Conservation (phyloP, 371 early-diverging fungal genomes). For the Lichtheimia ramosa region DNA sequence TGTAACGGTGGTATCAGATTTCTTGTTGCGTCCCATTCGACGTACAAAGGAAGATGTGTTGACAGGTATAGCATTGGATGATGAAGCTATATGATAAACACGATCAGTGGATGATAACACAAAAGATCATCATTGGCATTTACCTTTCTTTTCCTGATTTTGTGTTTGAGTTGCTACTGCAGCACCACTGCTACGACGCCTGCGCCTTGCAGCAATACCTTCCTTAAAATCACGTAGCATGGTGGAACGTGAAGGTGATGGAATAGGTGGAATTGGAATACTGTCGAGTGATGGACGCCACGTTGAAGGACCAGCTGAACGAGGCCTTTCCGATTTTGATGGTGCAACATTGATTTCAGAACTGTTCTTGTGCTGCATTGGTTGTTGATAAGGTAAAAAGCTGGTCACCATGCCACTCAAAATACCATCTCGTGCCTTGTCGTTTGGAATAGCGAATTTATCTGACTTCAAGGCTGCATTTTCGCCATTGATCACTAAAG, state of each 20-base stretch:
- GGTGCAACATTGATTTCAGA: not conserved
- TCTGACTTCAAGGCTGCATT: constrained; percentile 77
- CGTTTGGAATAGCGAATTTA: constrained; percentile 51
- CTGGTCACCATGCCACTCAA: constrained; percentile 11
- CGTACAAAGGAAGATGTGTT: no score
- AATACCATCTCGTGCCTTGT: constrained; percentile 51
- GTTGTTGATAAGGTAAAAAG: not conserved
- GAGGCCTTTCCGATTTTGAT: not conserved
- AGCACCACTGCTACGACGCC: constrained; percentile 8
- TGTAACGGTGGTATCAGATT: no score
- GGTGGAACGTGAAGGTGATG: constrained; percentile 7
- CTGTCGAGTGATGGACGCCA: not conserved
- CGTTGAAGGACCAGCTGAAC: not conserved
- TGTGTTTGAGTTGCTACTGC: not conserved
- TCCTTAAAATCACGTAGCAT: constrained; percentile 6
- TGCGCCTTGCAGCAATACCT: not conserved
- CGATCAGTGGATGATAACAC: no score
- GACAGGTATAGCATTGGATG: no score
- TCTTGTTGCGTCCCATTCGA: no score
- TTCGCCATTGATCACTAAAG: constrained; percentile 72
- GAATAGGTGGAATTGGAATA: not conserved
- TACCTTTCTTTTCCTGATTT: not conserved
- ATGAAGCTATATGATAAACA: no score
- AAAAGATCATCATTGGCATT: no score
- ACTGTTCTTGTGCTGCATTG: no score